These are phyloP conservation scores for Agaricus blazei DNA, from an alignment of 768 basidiomycete species.

Conservation along the genomic window DNA sequence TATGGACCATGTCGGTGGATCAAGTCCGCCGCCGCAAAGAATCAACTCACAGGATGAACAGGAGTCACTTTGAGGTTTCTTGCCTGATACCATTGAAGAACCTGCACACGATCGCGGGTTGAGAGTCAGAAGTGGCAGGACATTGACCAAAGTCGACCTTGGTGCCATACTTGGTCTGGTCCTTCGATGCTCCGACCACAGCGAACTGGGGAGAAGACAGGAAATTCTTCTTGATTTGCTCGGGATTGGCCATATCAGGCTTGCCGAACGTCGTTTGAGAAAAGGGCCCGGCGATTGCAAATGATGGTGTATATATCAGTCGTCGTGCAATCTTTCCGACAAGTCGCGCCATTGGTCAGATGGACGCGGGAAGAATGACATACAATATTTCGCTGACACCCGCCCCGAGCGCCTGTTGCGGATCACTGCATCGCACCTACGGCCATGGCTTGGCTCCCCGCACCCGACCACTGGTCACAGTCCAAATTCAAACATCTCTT, in stretches of 20 bases:
- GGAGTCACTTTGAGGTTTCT: conserved; percentile 60
- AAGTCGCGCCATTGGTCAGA: conserved; percentile 5
- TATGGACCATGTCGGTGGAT: neutral
- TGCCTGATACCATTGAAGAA: conserved; percentile 71
- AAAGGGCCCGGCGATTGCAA: neutral
- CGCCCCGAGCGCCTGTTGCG: neutral
- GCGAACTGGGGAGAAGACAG: conserved; percentile 61
- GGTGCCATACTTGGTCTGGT: conserved; percentile 74
- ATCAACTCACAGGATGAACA: conserved; percentile 59
- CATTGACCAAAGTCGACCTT: conserved; percentile 37
- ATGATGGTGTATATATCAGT: conserved; percentile 1
- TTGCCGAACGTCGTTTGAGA: neutral
- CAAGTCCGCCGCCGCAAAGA: neutral
- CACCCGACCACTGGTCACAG: conserved; percentile 24
- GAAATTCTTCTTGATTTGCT: conserved; percentile 50
- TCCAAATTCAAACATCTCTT: conserved; percentile 30
- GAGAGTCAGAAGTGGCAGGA: neutral
- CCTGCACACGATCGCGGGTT: conserved; percentile 32
- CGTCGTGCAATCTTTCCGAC: neutral
- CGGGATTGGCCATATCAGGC: conserved; percentile 15
- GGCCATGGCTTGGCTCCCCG: conserved; percentile 18
- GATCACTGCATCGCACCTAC: neutral
- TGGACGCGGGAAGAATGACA: neutral
- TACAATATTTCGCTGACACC: too few species aligned
- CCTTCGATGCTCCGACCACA: conserved; percentile 80